Evolutionary conservation across 176 grass and related monocot species (phyloP).

Genomic region (Oropetium thomaeum): DNA sequence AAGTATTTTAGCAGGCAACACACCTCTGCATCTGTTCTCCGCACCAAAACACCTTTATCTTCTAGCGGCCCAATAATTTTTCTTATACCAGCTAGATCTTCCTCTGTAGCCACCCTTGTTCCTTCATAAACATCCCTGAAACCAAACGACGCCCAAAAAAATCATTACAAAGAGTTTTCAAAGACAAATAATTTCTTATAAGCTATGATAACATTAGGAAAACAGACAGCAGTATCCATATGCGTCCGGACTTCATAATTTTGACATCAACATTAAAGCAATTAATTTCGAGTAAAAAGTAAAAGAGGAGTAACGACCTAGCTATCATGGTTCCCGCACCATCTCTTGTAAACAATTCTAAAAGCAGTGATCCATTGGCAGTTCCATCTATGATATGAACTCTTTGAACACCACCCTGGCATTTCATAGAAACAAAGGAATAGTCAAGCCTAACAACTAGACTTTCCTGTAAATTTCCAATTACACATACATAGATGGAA

Average conservation of each 20-base stretch:
- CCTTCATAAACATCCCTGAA: constrained; percentile 94
- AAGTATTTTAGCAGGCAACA: constrained; percentile 6
- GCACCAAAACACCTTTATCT: constrained; percentile 69
- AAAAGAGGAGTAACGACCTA: constrained; percentile 45
- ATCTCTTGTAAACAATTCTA: constrained; percentile 99
- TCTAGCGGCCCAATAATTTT: constrained; percentile 78
- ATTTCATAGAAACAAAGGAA: constrained; percentile 23
- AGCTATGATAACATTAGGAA: background rate
- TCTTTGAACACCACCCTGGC: constrained; percentile 89
- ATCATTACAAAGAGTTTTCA: background rate
- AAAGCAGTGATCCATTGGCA: constrained; percentile 71
- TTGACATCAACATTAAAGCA: constrained; percentile 5
- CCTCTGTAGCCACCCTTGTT: constrained; percentile 67
- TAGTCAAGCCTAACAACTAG: constrained; percentile 16
- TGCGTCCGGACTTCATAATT: background rate
- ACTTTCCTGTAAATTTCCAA: background rate
- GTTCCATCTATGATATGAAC: constrained; percentile 94
- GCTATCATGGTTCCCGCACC: constrained; percentile 95
- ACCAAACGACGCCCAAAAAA: constrained; percentile 15
- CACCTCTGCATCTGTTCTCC: constrained; percentile 85
- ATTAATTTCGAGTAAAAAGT: background rate
- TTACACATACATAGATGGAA: background rate
- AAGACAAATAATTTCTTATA: constrained; percentile 1
- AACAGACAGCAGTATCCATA: background rate
- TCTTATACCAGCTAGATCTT: constrained; percentile 85